phyloP scores from a whole-genome alignment of 768 basidiomycete species.

The Serendipita sp. region DNA sequence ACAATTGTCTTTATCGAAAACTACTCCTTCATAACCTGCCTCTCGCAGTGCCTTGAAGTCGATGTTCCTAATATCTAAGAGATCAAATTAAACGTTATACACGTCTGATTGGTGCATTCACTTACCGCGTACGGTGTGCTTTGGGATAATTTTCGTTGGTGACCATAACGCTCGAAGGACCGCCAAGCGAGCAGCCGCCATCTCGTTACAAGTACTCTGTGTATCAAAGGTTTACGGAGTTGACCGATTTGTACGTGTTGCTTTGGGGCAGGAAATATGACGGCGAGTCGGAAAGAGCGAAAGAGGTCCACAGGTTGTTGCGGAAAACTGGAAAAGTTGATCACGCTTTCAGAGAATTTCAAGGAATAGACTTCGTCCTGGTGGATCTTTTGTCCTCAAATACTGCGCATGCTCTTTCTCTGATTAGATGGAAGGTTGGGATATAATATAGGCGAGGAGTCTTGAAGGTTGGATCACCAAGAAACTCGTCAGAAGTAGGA shows the following conservation, averaged over 20 bases:
- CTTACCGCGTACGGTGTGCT: background rate
- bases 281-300: too few relatives aligned
- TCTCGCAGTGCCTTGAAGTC: slow-evolving; percentile 56
- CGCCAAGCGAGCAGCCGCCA: background rate
- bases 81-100: background rate
- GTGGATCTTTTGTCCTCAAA: too few relatives aligned
- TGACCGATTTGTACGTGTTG: background rate
- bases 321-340: too few relatives aligned
- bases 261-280: too few relatives aligned
- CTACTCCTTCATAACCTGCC: slow-evolving; percentile 73
- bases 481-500: too few relatives aligned
- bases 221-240: background rate
- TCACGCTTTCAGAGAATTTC: too few relatives aligned
- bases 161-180: background rate
- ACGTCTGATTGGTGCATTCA: background rate
- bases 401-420: too few relatives aligned
- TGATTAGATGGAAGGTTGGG: too few relatives aligned
- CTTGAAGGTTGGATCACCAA: too few relatives aligned
- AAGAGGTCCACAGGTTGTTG: too few relatives aligned
- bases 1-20: slow-evolving; percentile 98
- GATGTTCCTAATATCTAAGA: slow-evolving; percentile 65
- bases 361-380: too few relatives aligned
- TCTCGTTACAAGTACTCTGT: background rate
- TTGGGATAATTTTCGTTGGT: background rate
- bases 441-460: too few relatives aligned